Base-by-base conservation (phyloP, 2,329 filamentous ascomycete genomes). In the Diaporthe longicolla region DNA sequence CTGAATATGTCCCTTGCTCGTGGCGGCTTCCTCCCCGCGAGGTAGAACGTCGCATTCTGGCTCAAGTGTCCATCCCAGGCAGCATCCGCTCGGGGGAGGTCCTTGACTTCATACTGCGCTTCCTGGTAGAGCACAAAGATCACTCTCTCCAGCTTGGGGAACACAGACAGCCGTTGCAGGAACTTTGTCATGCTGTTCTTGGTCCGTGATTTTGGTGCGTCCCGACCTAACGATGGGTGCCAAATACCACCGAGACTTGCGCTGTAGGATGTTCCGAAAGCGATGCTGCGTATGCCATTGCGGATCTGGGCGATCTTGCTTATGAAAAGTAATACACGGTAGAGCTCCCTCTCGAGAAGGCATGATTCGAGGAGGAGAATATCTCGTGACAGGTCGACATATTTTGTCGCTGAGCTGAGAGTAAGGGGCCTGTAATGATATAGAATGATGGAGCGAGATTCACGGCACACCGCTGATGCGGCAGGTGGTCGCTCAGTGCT, bases 41-140 rank as follows among this genome's bases (percentile, higher is more conserved):
- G 32, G 21, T 74, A 74, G 5, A 74, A 58, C 21, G 72, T 72
- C n/a, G 74, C 48, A 21, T 75, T 74, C 21, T 73, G 68, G 61
- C n/a, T 48, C 68, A 75, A 29, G 59, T 73, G 71, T 45, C 68
- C 68, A 57, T 61, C 54, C 58, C 66, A 57, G 15, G 54, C 37
- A n/a, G 10, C 45, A 26, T n/a, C 24, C 75, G 77, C 26, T 71
- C 76, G 37, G 76, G 79, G 68, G 79, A 80, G 10, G 40, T 61
- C 48, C 74, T 83, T 80, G 55, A 84, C 84, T 74, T 84, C 85
- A 76, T 87, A 87, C 37, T 85, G 84, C 58, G 86, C 86, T 70
- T 86, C 85, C 75, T 87, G 86, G 75, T 86, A 85, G 4, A 87
- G 84, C 24, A 87, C 81, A 37, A 87, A 83, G 10, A 87, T 80